A percentile compares a stretch with the other conserved stretches of the same genome.
phyloP scores from a whole-genome alignment of 202 grass and related monocot species.

The Panicum virgatum region DNA sequence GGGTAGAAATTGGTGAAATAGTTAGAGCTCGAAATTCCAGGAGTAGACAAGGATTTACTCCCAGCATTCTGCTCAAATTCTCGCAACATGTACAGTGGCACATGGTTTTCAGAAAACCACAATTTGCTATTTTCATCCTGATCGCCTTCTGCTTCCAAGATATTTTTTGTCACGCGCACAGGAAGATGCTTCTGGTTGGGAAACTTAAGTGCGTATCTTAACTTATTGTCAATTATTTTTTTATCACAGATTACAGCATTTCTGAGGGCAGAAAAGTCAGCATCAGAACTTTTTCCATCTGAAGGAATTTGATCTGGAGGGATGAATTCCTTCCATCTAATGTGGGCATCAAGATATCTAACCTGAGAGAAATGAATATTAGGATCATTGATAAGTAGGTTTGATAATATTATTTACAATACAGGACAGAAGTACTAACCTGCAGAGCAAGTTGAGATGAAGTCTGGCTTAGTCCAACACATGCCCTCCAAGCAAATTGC shows the following conservation, averaged over 20 bases:
- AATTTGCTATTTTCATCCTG: conserved; percentile 55
- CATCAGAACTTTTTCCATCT: conserved; percentile 71
- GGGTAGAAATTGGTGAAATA: conserved; percentile 46
- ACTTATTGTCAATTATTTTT: conserved; percentile 64
- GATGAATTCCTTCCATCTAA: conserved; percentile 93
- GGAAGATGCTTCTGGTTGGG: conserved; percentile 91
- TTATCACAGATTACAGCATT: conserved; percentile 92
- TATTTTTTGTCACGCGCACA: conserved; percentile 82
- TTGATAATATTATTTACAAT: conserved; percentile 9
- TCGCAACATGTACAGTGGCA: conserved; percentile 82
- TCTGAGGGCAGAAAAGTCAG: conserved; percentile 73
- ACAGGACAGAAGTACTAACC: conserved; percentile 51
- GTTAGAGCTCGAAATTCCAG: conserved; percentile 29
- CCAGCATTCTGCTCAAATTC: conserved; percentile 71
- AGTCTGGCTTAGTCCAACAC: conserved; percentile 72
- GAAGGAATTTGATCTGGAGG: conserved; percentile 72
- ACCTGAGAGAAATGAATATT: conserved; percentile 63
- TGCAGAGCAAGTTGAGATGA: conserved; percentile 87
- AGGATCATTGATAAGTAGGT: conserved; percentile 29
- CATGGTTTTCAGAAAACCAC: conserved; percentile 91
- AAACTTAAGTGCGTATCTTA: conserved; percentile 81
- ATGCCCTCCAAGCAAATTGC: conserved; percentile 86
- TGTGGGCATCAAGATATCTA: conserved; percentile 90
- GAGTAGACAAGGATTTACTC: conserved; percentile 41
- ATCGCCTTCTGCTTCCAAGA: conserved; percentile 74